phyloP scores from a whole-genome alignment of 1,284 basidiomycete species.

The Naganishia liquefaciens region DNA sequence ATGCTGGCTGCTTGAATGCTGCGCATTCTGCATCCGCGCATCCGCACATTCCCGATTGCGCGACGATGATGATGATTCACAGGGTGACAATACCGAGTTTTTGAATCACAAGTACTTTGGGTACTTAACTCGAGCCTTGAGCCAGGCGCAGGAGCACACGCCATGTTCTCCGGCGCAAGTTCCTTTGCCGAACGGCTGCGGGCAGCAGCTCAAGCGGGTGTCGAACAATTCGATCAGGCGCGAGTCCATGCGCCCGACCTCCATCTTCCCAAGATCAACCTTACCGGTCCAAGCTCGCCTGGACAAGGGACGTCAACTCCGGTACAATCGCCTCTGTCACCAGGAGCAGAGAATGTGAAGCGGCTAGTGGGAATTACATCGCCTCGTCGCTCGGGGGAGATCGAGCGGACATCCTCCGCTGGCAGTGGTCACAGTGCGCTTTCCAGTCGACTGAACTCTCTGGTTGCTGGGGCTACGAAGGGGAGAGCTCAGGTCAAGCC shows the following conservation, averaged over 20 bases:
- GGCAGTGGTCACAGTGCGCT: background rate
- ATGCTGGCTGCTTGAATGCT: background rate
- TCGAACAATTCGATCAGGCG: constrained; percentile 31
- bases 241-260: constrained; percentile 13
- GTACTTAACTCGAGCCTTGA: background rate
- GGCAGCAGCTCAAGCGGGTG: constrained; percentile 29
- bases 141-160: background rate
- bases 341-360: constrained; percentile 1
- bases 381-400: constrained; percentile 14
- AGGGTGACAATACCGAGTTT: background rate
- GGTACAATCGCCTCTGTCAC: background rate
- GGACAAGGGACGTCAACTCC: background rate
- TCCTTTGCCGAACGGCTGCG: constrained; percentile 31
- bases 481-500: constrained; percentile 1
- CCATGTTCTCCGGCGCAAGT: constrained; percentile 28
- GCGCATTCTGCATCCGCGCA: background rate
- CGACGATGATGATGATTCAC: too few species aligned
- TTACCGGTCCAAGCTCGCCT: background rate
- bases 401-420: constrained; percentile 4
- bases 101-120: background rate
- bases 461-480: constrained; percentile 12
- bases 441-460: constrained; percentile 18
- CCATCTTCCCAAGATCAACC: constrained; percentile 18
- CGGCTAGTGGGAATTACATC: background rate
- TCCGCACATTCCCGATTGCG: background rate